Percentiles rank a stretch among this genome's conserved stretches.
These are phyloP conservation scores for Fusarium coicis DNA, from an alignment of 2,329 filamentous ascomycete genomes.

Conservation along the genomic window DNA sequence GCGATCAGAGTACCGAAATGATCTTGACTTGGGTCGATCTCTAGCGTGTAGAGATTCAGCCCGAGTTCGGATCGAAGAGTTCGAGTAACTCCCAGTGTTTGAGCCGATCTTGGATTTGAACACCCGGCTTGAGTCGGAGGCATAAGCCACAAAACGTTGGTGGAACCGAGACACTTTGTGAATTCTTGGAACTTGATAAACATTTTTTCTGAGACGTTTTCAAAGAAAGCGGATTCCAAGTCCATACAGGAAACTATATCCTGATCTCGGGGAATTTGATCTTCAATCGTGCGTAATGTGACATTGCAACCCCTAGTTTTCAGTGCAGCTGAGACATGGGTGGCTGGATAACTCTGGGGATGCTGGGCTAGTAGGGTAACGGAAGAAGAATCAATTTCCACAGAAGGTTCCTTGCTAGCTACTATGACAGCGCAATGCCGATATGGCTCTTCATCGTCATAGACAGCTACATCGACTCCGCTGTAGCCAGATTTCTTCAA, in stretches of 20 bases:
- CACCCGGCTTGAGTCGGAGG: neutral
- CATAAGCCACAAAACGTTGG: neutral
- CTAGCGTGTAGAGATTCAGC: slow-evolving; percentile 7
- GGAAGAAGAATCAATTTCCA: neutral
- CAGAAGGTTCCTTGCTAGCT: neutral
- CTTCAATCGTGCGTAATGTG: neutral
- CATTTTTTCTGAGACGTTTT: neutral
- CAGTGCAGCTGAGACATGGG: neutral
- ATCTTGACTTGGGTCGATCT: neutral
- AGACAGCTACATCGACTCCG: slow-evolving; percentile 3
- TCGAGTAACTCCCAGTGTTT: slow-evolving; percentile 2
- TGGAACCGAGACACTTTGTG: neutral
- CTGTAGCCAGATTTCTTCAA: neutral
- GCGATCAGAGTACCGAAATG: neutral
- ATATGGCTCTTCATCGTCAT: slow-evolving; percentile 13
- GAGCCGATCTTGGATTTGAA: neutral
- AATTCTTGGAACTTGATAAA: slow-evolving; percentile 1
- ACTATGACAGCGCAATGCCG: slow-evolving; percentile 5
- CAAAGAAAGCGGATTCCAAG: slow-evolving; percentile 12
- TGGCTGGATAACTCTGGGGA: neutral
- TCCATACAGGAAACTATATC: slow-evolving; percentile 10
- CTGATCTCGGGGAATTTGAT: neutral
- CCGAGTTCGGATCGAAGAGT: slow-evolving; percentile 16
- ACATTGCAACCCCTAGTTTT: neutral
- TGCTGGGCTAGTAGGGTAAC: neutral